These are phyloP conservation scores for Xylariales sp. DNA, from an alignment of 2,329 filamentous ascomycete species.

Conservation along the genomic window DNA sequence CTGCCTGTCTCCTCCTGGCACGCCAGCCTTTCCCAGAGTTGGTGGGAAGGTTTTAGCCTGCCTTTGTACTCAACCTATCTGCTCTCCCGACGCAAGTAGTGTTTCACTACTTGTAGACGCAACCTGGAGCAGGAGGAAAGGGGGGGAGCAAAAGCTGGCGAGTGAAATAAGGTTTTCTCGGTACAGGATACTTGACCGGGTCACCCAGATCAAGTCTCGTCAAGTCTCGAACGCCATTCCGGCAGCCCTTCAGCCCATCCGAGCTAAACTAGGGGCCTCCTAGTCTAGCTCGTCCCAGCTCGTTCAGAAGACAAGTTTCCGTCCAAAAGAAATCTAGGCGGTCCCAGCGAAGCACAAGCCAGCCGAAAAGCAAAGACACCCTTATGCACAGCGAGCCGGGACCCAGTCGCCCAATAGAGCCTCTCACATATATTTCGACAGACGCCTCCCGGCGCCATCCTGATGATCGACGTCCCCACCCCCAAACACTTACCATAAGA, in stretches of 20 bases:
- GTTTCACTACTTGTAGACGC: slow-evolving; percentile 1
- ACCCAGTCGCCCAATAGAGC: slow-evolving; percentile 19
- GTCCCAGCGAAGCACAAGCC: slow-evolving; percentile 3
- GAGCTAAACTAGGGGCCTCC: slow-evolving; percentile 9
- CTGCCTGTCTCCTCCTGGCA: slow-evolving; percentile 13
- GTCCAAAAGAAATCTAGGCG: slow-evolving; percentile 7
- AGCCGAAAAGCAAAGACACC: slow-evolving; percentile 9
- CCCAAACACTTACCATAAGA: slow-evolving; percentile 18
- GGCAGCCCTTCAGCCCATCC: slow-evolving; percentile 9
- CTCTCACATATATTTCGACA: slow-evolving; percentile 25
- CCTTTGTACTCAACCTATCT: not conserved
- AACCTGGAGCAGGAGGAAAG: not conserved
- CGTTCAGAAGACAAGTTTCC: slow-evolving; percentile 8
- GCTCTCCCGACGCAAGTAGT: not conserved
- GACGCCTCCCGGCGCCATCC: slow-evolving; percentile 26
- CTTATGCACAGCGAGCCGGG: slow-evolving; percentile 6
- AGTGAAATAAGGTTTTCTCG: slow-evolving; percentile 1
- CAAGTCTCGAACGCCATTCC: slow-evolving; percentile 10
- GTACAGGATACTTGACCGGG: slow-evolving; percentile 2
- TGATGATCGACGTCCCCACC: slow-evolving; percentile 28
- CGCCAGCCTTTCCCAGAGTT: slow-evolving; percentile 8
- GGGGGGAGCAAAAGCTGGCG: not conserved
- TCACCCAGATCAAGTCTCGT: not conserved
- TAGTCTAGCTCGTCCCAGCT: slow-evolving; percentile 7
- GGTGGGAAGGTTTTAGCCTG: not conserved